Percentiles rank a stretch among this genome's conserved stretches.
Evolutionary conservation across 176 grass and related monocot species (phyloP).

Genomic region (Musa beccarii): DNA sequence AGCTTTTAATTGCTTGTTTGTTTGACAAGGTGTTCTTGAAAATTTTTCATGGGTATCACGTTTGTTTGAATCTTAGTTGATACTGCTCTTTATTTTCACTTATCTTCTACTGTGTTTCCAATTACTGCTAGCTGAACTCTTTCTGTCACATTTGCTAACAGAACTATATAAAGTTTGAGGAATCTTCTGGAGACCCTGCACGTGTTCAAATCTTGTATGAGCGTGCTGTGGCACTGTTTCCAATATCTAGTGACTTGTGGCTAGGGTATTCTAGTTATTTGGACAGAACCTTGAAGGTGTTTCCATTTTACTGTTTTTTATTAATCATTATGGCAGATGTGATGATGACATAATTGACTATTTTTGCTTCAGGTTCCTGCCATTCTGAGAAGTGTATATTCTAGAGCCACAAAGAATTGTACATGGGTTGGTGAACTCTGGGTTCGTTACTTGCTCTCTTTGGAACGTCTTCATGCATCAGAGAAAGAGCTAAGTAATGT

Average conservation of each 20-base stretch:
- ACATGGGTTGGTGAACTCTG: constrained; percentile 89
- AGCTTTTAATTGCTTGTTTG: too few relatives aligned
- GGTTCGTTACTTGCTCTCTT: constrained; percentile 63
- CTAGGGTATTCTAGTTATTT: constrained; percentile 68
- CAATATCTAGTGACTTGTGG: constrained; percentile 79
- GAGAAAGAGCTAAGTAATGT: constrained; percentile 54
- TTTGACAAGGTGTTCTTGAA: too few relatives aligned
- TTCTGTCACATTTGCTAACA: constrained; percentile 17
- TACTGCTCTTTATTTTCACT: background rate
- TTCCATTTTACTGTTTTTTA: constrained; percentile 7
- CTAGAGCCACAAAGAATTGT: constrained; percentile 88
- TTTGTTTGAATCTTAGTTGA: background rate
- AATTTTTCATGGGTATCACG: too few relatives aligned
- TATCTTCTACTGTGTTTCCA: background rate
- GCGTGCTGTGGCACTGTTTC: constrained; percentile 66
- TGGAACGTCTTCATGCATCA: constrained; percentile 56
- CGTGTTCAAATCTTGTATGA: constrained; percentile 91
- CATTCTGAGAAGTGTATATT: constrained; percentile 63
- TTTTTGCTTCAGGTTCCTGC: constrained; percentile 54
- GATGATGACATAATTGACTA: background rate
- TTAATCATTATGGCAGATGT: background rate
- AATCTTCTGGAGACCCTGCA: constrained; percentile 61
- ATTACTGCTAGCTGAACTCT: background rate
- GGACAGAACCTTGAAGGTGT: constrained; percentile 77
- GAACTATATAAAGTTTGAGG: constrained; percentile 94